A percentile compares a stretch with the other conserved stretches of the same genome.
These are phyloP conservation scores for Salvia rosmarinus DNA, from an alignment of 257 asterid genomes.

Conservation along the genomic window DNA sequence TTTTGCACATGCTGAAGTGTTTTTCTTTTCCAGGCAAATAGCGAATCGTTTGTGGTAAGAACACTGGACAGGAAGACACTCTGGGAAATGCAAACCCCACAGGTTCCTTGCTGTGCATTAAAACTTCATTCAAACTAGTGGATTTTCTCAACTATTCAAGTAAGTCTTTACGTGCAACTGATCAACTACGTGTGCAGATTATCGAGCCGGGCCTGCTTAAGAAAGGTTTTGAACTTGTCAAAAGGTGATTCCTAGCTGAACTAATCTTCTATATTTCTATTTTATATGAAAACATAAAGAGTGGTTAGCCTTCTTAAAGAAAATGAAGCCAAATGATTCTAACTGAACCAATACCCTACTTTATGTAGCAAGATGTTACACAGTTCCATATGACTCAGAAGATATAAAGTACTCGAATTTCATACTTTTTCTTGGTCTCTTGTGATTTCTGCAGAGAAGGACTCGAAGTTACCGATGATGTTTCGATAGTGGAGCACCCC, in stretches of 20 bases:
- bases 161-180: conserved; percentile 10
- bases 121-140: conserved; percentile 17
- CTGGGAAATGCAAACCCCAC: conserved; percentile 99
- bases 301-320: not conserved
- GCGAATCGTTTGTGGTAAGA: conserved; percentile 75
- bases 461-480: conserved; percentile 98
- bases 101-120: conserved; percentile 51
- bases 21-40: conserved; percentile 63
- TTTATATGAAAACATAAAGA: not conserved
- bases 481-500: conserved; percentile 93
- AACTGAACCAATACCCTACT: too few relatives aligned
- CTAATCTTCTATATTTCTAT: not conserved
- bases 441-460: conserved; percentile 65
- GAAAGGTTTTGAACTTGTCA: conserved; percentile 88
- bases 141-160: conserved; percentile 12
- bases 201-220: conserved; percentile 86
- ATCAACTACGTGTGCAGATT: conserved; percentile 52
- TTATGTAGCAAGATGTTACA: not conserved
- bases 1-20: not conserved
- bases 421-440: not conserved
- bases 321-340: too few relatives aligned
- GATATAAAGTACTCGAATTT: too few relatives aligned
- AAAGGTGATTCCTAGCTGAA: conserved; percentile 55
- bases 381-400: not conserved
- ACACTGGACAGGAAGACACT: conserved; percentile 90